Conservation (phyloP, 2,329 filamentous ascomycete genomes). For the Achaetomium macrosporum region DNA sequence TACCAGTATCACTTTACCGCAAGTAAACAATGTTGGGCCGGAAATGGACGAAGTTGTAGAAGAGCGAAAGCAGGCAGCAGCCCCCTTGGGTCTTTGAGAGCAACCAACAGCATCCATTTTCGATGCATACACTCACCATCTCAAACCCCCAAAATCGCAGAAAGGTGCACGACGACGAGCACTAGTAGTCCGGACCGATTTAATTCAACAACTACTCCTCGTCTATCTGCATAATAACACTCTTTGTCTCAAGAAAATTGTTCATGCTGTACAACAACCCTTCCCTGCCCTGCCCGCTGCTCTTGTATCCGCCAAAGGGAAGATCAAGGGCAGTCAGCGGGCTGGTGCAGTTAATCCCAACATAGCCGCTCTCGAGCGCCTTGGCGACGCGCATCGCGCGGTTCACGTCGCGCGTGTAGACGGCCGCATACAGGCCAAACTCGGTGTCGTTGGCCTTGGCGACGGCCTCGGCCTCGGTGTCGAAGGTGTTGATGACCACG, state of each 20-base stretch:
- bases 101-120: too few species aligned
- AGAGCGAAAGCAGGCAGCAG: too few species aligned
- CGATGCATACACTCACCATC: too few species aligned
- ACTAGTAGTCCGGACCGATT: too few species aligned
- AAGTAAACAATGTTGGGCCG: too few species aligned
- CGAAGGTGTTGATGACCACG: constrained; percentile 52
- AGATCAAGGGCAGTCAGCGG: constrained; percentile 33
- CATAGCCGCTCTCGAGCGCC: constrained; percentile 53
- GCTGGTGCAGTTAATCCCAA: constrained; percentile 49
- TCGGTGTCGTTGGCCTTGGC: constrained; percentile 50
- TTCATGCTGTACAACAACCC: constrained; percentile 33
- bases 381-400: constrained; percentile 41
- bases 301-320: constrained; percentile 40
- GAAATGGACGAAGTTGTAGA: too few species aligned
- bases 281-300: constrained; percentile 34
- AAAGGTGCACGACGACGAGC: too few species aligned
- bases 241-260: constrained; percentile 32
- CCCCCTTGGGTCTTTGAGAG: too few species aligned
- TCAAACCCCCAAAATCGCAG: too few species aligned
- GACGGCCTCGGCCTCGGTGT: constrained; percentile 50
- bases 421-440: constrained; percentile 50
- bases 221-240: constrained; percentile 28
- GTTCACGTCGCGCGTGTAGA: constrained; percentile 49
- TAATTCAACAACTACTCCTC: constrained; percentile 6
- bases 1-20: too few species aligned